Conservation (phyloP, 2,329 filamentous ascomycete species). For the Beauveria caledonica region DNA sequence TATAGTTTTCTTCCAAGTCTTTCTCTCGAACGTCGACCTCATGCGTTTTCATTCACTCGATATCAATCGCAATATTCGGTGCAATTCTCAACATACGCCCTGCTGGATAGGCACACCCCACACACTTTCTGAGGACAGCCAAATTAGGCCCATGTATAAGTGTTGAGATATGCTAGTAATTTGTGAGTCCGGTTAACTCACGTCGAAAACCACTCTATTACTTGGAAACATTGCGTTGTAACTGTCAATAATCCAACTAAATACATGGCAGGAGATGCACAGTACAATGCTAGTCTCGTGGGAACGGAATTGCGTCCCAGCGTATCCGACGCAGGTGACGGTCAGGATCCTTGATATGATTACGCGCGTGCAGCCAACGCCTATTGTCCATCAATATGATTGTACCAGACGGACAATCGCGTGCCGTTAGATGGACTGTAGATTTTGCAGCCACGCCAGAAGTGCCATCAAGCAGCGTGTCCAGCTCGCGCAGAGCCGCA, state of each 20-base stretch:
- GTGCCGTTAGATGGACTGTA: constrained; percentile 19
- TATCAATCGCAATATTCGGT: too few species aligned
- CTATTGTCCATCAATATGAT: constrained; percentile 25
- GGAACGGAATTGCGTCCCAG: constrained; percentile 25
- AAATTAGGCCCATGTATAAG: too few species aligned
- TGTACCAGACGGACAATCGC: constrained; percentile 19
- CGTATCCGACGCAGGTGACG: constrained; percentile 28
- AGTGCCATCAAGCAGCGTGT: constrained; percentile 11
- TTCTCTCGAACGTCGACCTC: too few species aligned
- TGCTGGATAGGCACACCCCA: too few species aligned
- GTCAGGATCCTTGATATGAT: constrained; percentile 24
- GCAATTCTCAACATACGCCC: too few species aligned
- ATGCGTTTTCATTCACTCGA: too few species aligned
- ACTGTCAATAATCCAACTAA: too few species aligned
- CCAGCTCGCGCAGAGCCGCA: constrained; percentile 20
- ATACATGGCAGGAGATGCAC: neutral
- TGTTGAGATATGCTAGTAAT: neutral
- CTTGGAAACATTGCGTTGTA: too few species aligned
- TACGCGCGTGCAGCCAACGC: constrained; percentile 27
- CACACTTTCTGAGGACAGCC: too few species aligned
- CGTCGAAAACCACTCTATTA: too few species aligned
- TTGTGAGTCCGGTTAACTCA: too few species aligned
- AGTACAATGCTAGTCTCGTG: neutral
- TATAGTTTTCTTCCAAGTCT: too few species aligned
- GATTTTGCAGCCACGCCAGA: constrained; percentile 6